Conservation (phyloP, 1,284 basidiomycete species). For the Apiotrichum brassicae region DNA sequence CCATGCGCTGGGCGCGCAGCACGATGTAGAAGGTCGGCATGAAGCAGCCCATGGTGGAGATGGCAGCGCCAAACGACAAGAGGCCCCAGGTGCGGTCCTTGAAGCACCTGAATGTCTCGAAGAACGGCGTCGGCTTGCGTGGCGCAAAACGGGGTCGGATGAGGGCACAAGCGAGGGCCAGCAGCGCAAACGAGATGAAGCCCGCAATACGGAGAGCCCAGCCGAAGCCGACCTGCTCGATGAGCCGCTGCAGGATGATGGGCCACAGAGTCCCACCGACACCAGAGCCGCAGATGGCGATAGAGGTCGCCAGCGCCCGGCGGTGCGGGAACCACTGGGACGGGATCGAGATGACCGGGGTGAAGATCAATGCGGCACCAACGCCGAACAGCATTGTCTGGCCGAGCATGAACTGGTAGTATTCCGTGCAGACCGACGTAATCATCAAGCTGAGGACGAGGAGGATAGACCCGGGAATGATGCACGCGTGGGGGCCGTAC, state of each 20-base stretch:
- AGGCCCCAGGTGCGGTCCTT: constrained; percentile 19
- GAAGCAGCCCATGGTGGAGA: constrained; percentile 25
- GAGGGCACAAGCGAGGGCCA: constrained; percentile 14
- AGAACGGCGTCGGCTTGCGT: constrained; percentile 16
- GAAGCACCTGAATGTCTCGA: constrained; percentile 18
- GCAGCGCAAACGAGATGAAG: constrained; percentile 23
- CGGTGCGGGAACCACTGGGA: constrained; percentile 51
- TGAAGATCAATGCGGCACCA: constrained; percentile 49
- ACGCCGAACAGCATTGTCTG: constrained; percentile 24
- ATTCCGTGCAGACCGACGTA: constrained; percentile 50
- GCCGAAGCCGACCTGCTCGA: constrained; percentile 16
- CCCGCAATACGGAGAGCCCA: constrained; percentile 24
- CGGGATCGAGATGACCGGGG: constrained; percentile 50
- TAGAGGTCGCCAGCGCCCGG: constrained; percentile 29
- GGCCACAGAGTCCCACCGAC: constrained; percentile 40
- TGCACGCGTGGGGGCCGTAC: constrained; percentile 40
- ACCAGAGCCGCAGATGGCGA: constrained; percentile 29
- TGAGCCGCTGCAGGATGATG: constrained; percentile 3
- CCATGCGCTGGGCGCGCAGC: constrained; percentile 25
- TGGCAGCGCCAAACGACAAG: constrained; percentile 24
- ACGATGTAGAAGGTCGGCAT: constrained; percentile 32
- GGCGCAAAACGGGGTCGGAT: constrained; percentile 19
- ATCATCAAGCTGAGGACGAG: constrained; percentile 41
- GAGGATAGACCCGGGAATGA: constrained; percentile 49
- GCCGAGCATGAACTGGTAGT: constrained; percentile 51